Percentiles rank a stretch among this genome's conserved stretches.
Conservation (phyloP, 1,139 yeast genomes). For the Debaryomyces singareniensis region DNA sequence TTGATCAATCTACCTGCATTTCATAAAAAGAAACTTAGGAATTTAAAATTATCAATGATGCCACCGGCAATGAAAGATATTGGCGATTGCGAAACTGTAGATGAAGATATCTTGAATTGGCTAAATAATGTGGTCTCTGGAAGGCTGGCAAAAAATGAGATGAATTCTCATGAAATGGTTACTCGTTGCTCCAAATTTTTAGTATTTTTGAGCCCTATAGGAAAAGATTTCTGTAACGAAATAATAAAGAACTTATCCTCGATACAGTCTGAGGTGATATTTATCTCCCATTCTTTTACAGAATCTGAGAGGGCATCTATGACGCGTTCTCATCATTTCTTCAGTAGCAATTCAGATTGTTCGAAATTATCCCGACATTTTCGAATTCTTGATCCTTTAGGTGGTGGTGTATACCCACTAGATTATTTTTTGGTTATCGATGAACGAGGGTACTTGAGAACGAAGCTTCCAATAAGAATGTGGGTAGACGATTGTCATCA, state of each 20-base stretch:
- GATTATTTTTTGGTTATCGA: constrained; percentile 33
- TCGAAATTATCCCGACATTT: constrained; percentile 18
- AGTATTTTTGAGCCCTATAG: constrained; percentile 24
- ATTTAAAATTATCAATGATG: neutral
- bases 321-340: constrained; percentile 4
- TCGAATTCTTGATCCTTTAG: constrained; percentile 38
- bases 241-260: constrained; percentile 8
- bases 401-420: constrained; percentile 47
- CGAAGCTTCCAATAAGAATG: constrained; percentile 17
- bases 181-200: constrained; percentile 8
- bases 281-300: constrained; percentile 9
- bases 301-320: constrained; percentile 3
- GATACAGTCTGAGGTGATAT: constrained; percentile 6
- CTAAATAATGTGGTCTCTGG: neutral
- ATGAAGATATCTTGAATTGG: neutral
- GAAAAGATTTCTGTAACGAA: constrained; percentile 18
- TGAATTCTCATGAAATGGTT: too few relatives aligned
- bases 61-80: neutral
- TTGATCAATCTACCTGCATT: too few relatives aligned
- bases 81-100: neutral
- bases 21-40: neutral
- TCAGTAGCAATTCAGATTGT: constrained; percentile 11
- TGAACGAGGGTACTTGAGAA: constrained; percentile 14
- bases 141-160: too few relatives aligned
- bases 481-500: too few relatives aligned